These are phyloP conservation scores for Pleodorina starrii DNA, from an alignment of 139 green algal genomes.

Conservation along the genomic window DNA sequence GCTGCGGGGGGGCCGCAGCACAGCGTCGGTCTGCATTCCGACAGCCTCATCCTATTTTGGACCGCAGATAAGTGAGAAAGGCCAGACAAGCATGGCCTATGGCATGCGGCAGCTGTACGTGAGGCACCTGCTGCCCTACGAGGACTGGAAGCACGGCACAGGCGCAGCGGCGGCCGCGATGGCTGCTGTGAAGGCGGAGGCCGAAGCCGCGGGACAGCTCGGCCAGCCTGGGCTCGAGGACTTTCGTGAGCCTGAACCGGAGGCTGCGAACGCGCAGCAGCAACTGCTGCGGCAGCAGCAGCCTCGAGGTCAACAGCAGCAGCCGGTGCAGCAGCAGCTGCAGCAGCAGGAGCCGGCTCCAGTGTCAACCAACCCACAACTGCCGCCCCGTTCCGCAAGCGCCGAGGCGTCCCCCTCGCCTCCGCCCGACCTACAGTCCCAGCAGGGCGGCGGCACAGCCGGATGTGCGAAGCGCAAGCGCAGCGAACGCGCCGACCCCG, in stretches of 20 bases:
- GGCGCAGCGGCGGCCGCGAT: constrained; percentile 12
- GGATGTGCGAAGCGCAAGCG: constrained; percentile 25
- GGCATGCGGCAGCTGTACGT: constrained; percentile 83
- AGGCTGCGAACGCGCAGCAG: neutral
- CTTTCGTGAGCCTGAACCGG: neutral
- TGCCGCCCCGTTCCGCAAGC: neutral
- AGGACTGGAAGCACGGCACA: constrained; percentile 67
- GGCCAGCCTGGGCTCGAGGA: neutral
- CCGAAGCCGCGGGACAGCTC: constrained; percentile 27
- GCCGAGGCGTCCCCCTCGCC: neutral
- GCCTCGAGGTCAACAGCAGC: neutral
- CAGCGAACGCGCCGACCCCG: neutral
- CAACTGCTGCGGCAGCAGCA: neutral
- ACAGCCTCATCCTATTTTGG: neutral
- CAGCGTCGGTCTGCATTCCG: neutral
- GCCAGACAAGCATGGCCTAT: constrained; percentile 72
- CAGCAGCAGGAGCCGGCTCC: neutral
- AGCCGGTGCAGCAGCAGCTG: neutral
- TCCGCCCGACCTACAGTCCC: neutral
- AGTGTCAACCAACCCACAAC: neutral
- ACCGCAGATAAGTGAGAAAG: constrained; percentile 5
- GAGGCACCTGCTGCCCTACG: constrained; percentile 83
- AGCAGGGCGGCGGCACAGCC: neutral
- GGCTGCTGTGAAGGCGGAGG: constrained; percentile 50
- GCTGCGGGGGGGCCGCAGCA: no score